A percentile compares a stretch with the other conserved stretches of the same genome.
These are phyloP conservation scores for Bifiguratus adelaidae DNA, from an alignment of 192 early-diverging fungal species.

Conservation along the genomic window DNA sequence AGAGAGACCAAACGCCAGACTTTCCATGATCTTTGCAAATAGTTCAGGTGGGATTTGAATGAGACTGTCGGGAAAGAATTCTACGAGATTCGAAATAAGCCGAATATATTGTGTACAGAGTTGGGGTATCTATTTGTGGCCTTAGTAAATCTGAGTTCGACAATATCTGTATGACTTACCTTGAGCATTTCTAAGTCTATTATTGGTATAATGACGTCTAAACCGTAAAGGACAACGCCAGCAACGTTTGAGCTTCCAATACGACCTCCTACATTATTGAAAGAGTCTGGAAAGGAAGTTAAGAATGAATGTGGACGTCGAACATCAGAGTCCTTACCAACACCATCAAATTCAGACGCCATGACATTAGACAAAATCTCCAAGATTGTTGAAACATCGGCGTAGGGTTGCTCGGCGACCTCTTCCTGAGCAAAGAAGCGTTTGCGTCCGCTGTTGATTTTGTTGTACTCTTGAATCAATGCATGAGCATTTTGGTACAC, in stretches of 20 bases:
- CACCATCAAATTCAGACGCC: slow-evolving; percentile 43
- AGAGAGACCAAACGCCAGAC: slow-evolving; percentile 50
- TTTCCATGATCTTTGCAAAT: slow-evolving; percentile 42
- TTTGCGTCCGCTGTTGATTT: slow-evolving; percentile 34
- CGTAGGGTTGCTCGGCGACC: slow-evolving; percentile 54
- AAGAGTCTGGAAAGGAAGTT: not conserved
- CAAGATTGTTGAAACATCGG: slow-evolving; percentile 49
- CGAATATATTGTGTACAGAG: slow-evolving; percentile 55
- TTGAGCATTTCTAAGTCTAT: slow-evolving; percentile 62
- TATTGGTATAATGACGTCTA: slow-evolving; percentile 58
- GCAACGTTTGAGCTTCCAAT: slow-evolving; percentile 24
- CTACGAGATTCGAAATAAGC: slow-evolving; percentile 50
- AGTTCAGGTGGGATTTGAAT: slow-evolving; percentile 30
- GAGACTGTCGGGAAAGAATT: slow-evolving; percentile 52
- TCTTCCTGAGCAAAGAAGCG: slow-evolving; percentile 25
- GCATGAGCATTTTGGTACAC: slow-evolving; percentile 33
- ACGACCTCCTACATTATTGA: too few relatives aligned
- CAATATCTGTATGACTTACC: slow-evolving; percentile 16
- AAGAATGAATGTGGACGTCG: not conserved
- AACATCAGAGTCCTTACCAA: slow-evolving; percentile 15
- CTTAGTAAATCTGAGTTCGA: not conserved
- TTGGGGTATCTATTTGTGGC: slow-evolving; percentile 34
- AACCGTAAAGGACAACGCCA: slow-evolving; percentile 61
- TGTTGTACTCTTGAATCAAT: slow-evolving; percentile 43
- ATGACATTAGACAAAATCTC: slow-evolving; percentile 47